phyloP scores from a whole-genome alignment of 1,284 basidiomycete species.

The Malassezia slooffiae region DNA sequence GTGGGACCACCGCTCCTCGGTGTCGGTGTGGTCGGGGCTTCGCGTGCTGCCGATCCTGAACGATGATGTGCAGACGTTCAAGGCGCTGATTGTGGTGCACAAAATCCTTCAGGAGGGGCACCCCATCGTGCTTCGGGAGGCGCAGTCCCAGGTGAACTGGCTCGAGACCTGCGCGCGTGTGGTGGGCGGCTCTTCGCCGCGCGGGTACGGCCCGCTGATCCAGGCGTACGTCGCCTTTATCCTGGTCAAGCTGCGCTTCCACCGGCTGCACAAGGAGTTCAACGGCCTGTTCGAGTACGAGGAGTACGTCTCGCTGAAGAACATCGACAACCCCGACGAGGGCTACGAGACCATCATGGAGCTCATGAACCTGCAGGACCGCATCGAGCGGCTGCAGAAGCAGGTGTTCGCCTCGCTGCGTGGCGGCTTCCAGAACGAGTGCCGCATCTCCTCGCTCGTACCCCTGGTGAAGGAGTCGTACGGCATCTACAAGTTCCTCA shows the following conservation, averaged over 20 bases:
- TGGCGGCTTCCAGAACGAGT: constrained; percentile 41
- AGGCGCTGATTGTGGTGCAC: constrained; percentile 45
- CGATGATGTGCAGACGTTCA: constrained; percentile 46
- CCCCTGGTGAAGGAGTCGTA: constrained; percentile 46
- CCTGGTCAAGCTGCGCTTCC: constrained; percentile 44
- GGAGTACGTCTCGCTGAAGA: constrained; percentile 47
- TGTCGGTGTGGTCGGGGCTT: constrained; percentile 43
- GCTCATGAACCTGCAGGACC: constrained; percentile 46
- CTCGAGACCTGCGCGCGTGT: constrained; percentile 44
- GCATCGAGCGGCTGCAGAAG: constrained; percentile 46
- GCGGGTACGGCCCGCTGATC: constrained; percentile 40
- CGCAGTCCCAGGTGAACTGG: constrained; percentile 44
- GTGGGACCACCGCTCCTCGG: constrained; percentile 46
- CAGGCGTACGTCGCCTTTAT: constrained; percentile 43
- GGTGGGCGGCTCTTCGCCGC: constrained; percentile 25
- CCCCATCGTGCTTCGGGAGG: constrained; percentile 39
- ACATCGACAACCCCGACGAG: constrained; percentile 47
- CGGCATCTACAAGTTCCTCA: constrained; percentile 47
- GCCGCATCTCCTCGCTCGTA: constrained; percentile 44
- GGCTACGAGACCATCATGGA: constrained; percentile 47
- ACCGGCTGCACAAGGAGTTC: constrained; percentile 45
- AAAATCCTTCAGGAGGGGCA: constrained; percentile 46
- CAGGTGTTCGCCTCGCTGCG: constrained; percentile 44
- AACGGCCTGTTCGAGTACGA: constrained; percentile 47
- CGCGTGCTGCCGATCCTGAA: constrained; percentile 44